Conservation (phyloP, 1,139 yeast species). For the Nematodospora anomalae region DNA sequence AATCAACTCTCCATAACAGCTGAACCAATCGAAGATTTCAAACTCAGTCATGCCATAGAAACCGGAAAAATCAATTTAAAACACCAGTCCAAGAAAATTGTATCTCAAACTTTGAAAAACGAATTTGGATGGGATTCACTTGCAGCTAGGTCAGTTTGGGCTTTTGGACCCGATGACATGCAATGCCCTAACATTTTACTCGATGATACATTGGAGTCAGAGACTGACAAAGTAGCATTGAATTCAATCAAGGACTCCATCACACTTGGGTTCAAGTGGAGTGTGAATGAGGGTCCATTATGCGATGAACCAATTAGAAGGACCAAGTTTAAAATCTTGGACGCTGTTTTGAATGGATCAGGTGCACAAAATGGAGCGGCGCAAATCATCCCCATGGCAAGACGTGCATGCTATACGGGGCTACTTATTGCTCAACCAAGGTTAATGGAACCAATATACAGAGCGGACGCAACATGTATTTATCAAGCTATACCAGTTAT, state of each 20-base stretch:
- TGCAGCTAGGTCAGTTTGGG: constrained; percentile 82
- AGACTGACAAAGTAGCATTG: constrained; percentile 60
- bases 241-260: constrained; percentile 52
- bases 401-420: constrained; percentile 85
- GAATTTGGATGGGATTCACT: constrained; percentile 80
- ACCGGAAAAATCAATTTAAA: constrained; percentile 42
- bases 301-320: constrained; percentile 80
- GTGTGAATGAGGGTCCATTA: constrained; percentile 82
- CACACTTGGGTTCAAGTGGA: constrained; percentile 81
- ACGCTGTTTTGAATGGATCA: constrained; percentile 45
- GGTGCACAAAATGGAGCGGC: constrained; percentile 37
- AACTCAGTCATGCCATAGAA: constrained; percentile 59
- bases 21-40: constrained; percentile 62
- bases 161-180: constrained; percentile 63
- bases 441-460: constrained; percentile 79
- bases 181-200: constrained; percentile 59
- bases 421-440: constrained; percentile 76
- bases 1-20: constrained; percentile 71
- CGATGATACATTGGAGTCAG: constrained; percentile 74
- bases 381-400: constrained; percentile 78
- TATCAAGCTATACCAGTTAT: constrained; percentile 44
- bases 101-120: constrained; percentile 56
- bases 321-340: constrained; percentile 71
- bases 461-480: constrained; percentile 59
- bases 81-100: constrained; percentile 35